A percentile compares a stretch with the other conserved stretches of the same genome.
Conservation (phyloP, 768 basidiomycete species). For the Coprinopsis strossmayeri region DNA sequence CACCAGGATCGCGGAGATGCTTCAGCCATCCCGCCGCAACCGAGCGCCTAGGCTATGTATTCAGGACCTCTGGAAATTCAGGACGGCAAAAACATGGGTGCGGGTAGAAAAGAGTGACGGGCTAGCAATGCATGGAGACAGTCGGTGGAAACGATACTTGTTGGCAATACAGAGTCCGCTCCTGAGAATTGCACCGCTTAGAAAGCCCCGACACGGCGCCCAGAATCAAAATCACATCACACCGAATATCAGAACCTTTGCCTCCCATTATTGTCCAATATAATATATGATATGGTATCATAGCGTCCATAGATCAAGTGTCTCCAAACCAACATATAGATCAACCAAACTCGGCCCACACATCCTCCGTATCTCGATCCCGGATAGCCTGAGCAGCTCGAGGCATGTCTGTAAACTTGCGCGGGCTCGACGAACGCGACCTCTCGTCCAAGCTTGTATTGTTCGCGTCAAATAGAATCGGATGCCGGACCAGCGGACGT, state of each 20-base stretch:
- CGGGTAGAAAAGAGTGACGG: constrained; percentile 14
- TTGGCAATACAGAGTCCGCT: constrained; percentile 7
- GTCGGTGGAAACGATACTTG: constrained; percentile 11
- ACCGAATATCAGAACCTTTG: no score
- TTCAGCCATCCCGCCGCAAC: constrained; percentile 24
- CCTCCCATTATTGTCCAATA: no score
- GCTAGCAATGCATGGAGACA: constrained; percentile 14
- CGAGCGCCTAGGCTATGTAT: no score
- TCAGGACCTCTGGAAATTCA: background rate
- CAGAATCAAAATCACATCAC: no score
- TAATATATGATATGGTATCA: background rate
- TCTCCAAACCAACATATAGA: background rate
- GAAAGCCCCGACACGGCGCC: background rate
- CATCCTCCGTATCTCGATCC: constrained; percentile 59
- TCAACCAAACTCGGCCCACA: constrained; percentile 60
- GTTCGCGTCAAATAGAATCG: constrained; percentile 59
- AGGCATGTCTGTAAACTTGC: constrained; percentile 48
- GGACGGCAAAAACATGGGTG: constrained; percentile 10
- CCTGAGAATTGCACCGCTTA: constrained; percentile 7
- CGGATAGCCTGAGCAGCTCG: constrained; percentile 45
- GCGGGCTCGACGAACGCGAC: constrained; percentile 3
- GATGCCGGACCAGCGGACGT: constrained; percentile 51
- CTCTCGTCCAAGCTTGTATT: constrained; percentile 20
- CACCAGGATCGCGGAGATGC: constrained; percentile 38
- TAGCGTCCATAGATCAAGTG: background rate